Evolutionary conservation across 768 basidiomycete species (phyloP), one percentile per base, ranked within the genome.

Genomic region (Infundibulicybe gibba): DNA sequence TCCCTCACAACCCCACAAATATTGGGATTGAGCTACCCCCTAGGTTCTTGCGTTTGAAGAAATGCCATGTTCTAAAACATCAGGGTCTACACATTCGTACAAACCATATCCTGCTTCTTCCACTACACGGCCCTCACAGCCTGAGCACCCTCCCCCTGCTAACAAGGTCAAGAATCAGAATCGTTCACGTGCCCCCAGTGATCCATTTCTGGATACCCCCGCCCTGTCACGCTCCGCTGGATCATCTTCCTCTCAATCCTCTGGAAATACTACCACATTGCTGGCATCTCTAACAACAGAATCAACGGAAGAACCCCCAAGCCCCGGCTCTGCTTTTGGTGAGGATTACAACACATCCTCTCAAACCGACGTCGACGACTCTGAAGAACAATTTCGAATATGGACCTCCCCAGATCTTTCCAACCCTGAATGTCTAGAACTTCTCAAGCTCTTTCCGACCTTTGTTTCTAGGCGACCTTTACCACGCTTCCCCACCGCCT

Each of bases 401-500:
- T 95, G 93, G 93, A 85, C 80, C 0, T 80, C 83, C 5, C 89
- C 92, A 15, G 81, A 92, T 62, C 72, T 95, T 5, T 53, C 79
- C 34, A 87, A 94, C 61, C 79, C 82, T 33, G 93, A 95, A 65
- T 74, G 78, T 57, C 59, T 83, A 15, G 71, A 75, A 41, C 74
- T 95, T 30, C 67, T 92, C 47, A 75, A 75, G 38, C 61, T 90
- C 19, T 93, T 94, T 64, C 93, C 92, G 12, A 59, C 82, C 0
- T 91, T 90, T 61, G 76, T 94, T 47, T 76, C 86, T 12, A 73
- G 80, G 42, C 75, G 80, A 48, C 59, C 81, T n/a, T 61, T 88
- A 38, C 87, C 88, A 20, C 83, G 90, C 34, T 93, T 94, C 66
- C 74, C 80, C 25, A 62, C 61, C 20, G 48, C 64, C 15, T 49